Evolutionary conservation across 306 rosid genomes (phyloP), one percentile per base, ranked within the genome.

Genomic region (Macrotyloma uniflorum): DNA sequence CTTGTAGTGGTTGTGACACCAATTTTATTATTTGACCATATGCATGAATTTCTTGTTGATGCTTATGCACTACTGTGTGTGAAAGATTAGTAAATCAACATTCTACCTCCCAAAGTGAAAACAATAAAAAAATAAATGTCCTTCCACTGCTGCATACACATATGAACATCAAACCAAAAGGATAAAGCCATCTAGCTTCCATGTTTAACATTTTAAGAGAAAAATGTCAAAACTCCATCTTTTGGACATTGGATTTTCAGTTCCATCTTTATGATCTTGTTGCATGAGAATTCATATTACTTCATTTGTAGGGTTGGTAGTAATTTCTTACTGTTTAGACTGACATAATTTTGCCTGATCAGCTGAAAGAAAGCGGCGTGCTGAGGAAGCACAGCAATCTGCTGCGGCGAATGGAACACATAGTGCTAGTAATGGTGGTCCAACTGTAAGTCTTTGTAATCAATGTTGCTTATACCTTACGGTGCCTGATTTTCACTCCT

Each of bases 281-380:
- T 46, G 26, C 66, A 64, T 40, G 13, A n/a, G 51, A 46, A 46
- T 75, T 16, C 45, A 51, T 23, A 12, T 45, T 75, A 33, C 63
- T 54, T 72, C 57, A 33, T 81, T 53, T 49, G 26, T 55, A 61
- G 22, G 51, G 9, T 67, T 66, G 19, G 38, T 65, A 57, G 16
- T 40, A 40, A 23, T 62, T 65, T 67, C 58, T 72, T 30, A 47
- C 38, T 67, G 15, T 64, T 73, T 63, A 67, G 78, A 26, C 57
- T 51, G 74, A 76, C 68, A 12, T 36, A 20, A 57, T 62, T 67
- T 66, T 80, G 15, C 69, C 28, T 82, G 67, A 83, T 54, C 96
- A 93, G 99, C 93, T 86, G 99, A 96, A 69, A 91, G 83, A 81
- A 96, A 91, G 85, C 80, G 85, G 50, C 90, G 90, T 12, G 54